Conservation (phyloP, 495 filamentous ascomycete genomes). For the Filosporella fistucella region DNA sequence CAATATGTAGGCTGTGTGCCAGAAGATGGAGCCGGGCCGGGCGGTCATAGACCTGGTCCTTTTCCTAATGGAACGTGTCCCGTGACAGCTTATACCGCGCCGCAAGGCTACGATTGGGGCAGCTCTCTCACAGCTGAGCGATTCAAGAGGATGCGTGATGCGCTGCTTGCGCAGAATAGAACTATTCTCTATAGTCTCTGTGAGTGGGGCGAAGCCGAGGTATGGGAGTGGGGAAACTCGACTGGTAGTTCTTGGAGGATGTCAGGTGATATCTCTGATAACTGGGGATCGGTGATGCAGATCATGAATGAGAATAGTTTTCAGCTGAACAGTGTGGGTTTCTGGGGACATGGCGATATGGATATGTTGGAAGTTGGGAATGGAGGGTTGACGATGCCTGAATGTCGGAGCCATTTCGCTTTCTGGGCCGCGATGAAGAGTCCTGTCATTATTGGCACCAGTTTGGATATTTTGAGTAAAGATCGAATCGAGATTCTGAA, state of each 20-base stretch:
- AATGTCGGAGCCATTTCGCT: constrained; percentile 46
- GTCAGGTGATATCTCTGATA: constrained; percentile 29
- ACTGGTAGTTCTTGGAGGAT: constrained; percentile 29
- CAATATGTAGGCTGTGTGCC: constrained; percentile 14
- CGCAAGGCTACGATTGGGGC: constrained; percentile 13
- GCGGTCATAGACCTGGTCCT: background rate
- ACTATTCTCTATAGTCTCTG: constrained; percentile 35
- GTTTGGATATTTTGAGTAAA: constrained; percentile 31
- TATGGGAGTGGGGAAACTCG: constrained; percentile 24
- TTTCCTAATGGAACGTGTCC: constrained; percentile 14
- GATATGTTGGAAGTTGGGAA: constrained; percentile 48
- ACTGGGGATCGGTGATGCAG: constrained; percentile 4
- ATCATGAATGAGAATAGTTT: constrained; percentile 49
- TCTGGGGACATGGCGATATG: constrained; percentile 53
- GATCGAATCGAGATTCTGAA: constrained; percentile 33
- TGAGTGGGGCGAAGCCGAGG: constrained; percentile 28
- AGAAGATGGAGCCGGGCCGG: no score
- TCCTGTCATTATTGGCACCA: constrained; percentile 45
- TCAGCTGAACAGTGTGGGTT: constrained; percentile 40
- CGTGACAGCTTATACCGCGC: background rate
- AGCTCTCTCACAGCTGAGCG: constrained; percentile 14
- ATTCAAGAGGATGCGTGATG: constrained; percentile 29
- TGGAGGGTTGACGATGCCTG: constrained; percentile 27
- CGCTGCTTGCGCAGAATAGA: constrained; percentile 26
- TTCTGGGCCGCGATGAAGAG: constrained; percentile 51